Evolutionary conservation across 2,329 filamentous ascomycete species (phyloP).

Genomic region (Epicoccum sorghinum): DNA sequence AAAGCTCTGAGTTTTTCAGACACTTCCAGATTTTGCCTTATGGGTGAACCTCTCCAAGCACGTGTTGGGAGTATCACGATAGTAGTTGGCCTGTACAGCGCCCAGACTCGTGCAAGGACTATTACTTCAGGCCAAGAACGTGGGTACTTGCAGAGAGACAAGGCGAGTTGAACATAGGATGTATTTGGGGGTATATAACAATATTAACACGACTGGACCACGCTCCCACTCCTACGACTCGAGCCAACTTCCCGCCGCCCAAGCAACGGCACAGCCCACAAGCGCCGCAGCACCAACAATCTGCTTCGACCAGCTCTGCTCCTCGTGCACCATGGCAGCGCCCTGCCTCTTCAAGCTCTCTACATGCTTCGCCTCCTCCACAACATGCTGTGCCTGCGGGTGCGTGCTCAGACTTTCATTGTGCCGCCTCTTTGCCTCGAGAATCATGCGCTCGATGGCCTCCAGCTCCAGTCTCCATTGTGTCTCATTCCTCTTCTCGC

Average conservation of each 20-base stretch:
- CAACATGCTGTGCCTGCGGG: slow-evolving; percentile 30
- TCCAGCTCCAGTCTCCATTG: slow-evolving; percentile 72
- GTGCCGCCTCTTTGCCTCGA: slow-evolving; percentile 57
- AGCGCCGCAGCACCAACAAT: slow-evolving; percentile 48
- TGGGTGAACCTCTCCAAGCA: too few relatives aligned
- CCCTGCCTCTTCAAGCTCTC: slow-evolving; percentile 36
- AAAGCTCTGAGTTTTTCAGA: too few relatives aligned
- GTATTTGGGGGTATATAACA: slow-evolving; percentile 13
- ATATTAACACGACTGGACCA: neutral
- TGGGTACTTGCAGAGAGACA: neutral
- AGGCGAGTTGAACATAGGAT: neutral
- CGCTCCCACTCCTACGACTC: slow-evolving; percentile 29
- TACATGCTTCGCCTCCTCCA: slow-evolving; percentile 28
- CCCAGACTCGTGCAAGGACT: too few relatives aligned
- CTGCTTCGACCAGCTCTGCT: slow-evolving; percentile 50
- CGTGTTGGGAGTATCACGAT: too few relatives aligned
- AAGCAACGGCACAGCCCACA: slow-evolving; percentile 47
- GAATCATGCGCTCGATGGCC: slow-evolving; percentile 67
- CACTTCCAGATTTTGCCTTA: too few relatives aligned
- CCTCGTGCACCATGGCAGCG: slow-evolving; percentile 43
- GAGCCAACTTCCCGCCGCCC: slow-evolving; percentile 49
- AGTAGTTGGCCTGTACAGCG: too few relatives aligned
- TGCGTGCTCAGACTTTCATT: slow-evolving; percentile 37
- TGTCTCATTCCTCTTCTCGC: slow-evolving; percentile 52
- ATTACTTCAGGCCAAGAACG: too few relatives aligned